These are phyloP conservation scores for Blastomyces parvus DNA, from an alignment of 2,329 filamentous ascomycete genomes.

Conservation along the genomic window DNA sequence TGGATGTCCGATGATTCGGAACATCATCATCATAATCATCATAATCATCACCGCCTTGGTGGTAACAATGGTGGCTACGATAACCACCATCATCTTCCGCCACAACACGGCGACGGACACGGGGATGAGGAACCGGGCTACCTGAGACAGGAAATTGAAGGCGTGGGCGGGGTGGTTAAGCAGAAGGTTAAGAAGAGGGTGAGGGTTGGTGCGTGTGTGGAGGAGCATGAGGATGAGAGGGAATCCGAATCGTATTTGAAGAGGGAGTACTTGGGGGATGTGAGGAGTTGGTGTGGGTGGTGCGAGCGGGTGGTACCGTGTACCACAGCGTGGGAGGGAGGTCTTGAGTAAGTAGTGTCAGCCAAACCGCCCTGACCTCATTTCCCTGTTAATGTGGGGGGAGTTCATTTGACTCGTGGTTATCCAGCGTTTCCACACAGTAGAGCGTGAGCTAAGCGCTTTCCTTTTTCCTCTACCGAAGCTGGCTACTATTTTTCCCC, in stretches of 20 bases:
- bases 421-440: background rate
- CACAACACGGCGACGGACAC: conserved; percentile 18
- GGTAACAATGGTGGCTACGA: background rate
- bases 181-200: conserved; percentile 78
- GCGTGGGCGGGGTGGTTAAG: conserved; percentile 80
- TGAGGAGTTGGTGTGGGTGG: conserved; percentile 87
- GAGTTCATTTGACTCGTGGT: background rate
- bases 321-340: conserved; percentile 32
- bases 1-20: conserved; percentile 42
- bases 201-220: conserved; percentile 71
- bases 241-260: conserved; percentile 56
- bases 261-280: conserved; percentile 57
- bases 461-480: background rate
- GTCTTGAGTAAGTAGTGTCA: background rate
- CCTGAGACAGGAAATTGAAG: conserved; percentile 77
- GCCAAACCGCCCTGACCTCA: background rate
- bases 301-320: conserved; percentile 67
- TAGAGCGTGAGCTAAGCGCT: background rate
- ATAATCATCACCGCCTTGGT: background rate
- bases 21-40: conserved; percentile 8
- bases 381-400: background rate
- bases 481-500: background rate
- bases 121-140: conserved; percentile 55
- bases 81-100: too few species aligned
- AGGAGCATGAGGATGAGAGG: conserved; percentile 73